These are phyloP conservation scores for Pilasporangium apinafurcum DNA, from an alignment of 352 stramenopile species.

Conservation along the genomic window DNA sequence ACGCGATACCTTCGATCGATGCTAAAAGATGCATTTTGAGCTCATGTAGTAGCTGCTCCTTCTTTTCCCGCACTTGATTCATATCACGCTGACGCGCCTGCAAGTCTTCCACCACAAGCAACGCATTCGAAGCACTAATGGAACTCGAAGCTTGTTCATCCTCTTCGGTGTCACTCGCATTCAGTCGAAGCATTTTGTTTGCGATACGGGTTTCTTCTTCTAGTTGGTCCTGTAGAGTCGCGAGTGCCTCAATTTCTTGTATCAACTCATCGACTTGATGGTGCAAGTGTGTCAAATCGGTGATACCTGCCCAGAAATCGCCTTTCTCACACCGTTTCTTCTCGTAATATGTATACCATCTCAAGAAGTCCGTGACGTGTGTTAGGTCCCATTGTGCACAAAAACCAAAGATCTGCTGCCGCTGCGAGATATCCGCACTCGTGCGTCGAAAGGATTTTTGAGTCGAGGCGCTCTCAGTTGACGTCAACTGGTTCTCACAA, in stretches of 20 bases:
- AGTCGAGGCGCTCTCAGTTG: neutral
- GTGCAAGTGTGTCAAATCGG: too few relatives aligned
- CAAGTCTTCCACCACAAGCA: slow-evolving; percentile 7
- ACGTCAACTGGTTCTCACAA: slow-evolving; percentile 15
- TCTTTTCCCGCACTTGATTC: slow-evolving; percentile 18
- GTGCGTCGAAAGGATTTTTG: slow-evolving; percentile 13
- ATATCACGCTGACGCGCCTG: slow-evolving; percentile 12
- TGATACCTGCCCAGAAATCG: slow-evolving; percentile 6
- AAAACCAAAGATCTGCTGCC: slow-evolving; percentile 47
- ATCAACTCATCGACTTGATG: slow-evolving; percentile 27
- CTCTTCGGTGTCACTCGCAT: neutral
- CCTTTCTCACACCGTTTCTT: neutral
- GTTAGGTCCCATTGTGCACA: slow-evolving; percentile 54
- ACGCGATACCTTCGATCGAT: slow-evolving; percentile 49
- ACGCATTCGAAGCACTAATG: slow-evolving; percentile 5
- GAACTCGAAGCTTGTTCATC: slow-evolving; percentile 1
- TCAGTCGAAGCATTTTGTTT: neutral
- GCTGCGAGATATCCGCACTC: slow-evolving; percentile 30
- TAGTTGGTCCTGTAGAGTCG: slow-evolving; percentile 32
- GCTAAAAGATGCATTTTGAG: slow-evolving; percentile 46
- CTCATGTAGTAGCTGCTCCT: slow-evolving; percentile 21
- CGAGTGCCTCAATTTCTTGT: slow-evolving; percentile 18
- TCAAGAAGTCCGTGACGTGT: slow-evolving; percentile 39
- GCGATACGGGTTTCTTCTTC: slow-evolving; percentile 22
- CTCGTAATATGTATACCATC: slow-evolving; percentile 48